Base-by-base conservation (phyloP, 768 basidiomycete species). In the Suillus placidus region DNA sequence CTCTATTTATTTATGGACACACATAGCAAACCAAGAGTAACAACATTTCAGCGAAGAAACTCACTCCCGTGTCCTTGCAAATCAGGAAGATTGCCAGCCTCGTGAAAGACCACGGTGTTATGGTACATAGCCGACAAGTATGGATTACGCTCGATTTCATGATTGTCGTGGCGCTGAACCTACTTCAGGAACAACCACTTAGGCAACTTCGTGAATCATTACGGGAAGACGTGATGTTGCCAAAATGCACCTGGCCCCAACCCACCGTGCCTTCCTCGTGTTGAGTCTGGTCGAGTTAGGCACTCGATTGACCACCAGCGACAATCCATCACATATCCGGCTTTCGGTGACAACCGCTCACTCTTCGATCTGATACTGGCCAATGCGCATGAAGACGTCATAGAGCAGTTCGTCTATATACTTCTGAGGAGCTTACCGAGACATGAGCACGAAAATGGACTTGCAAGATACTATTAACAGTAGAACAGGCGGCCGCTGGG, bases 111-210 rank as follows among this genome's bases (percentile, higher is more conserved):
- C 79, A 91, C 57, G 83, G 91, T 65, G 87, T 98, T 1, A 95
- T 99, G n/a, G 54, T 34, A 34, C 12, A 93, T 93, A 67, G 95
- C 96, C 35, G 97, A 99, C 78, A 93, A 93, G 95, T 94, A 70
- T 61, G 88, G 20, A 18, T 60, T 1, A 9, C n/a, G 37, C 51
- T 43, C 51, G 6, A 49, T 42, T 57, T 60, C 37, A 5, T 54
- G 30, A 10, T 9, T 60, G 4, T 66, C 42, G 13, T 20, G 32
- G 69, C 42, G 63, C 51, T 14, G 51, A 56, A 10, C 54, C 32
- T 30, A 35, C 30, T 16, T 35, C 66, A 88, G 95, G 70, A 98
- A 99, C 77, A 98, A 98, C 75, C 96, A 99, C 72, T 92, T 3
- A 78, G 72, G 18, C 87, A 90, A 76, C 95, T 97, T 72, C 91